Conservation (phyloP, 495 filamentous ascomycete genomes). For the Podospora anserina region DNA sequence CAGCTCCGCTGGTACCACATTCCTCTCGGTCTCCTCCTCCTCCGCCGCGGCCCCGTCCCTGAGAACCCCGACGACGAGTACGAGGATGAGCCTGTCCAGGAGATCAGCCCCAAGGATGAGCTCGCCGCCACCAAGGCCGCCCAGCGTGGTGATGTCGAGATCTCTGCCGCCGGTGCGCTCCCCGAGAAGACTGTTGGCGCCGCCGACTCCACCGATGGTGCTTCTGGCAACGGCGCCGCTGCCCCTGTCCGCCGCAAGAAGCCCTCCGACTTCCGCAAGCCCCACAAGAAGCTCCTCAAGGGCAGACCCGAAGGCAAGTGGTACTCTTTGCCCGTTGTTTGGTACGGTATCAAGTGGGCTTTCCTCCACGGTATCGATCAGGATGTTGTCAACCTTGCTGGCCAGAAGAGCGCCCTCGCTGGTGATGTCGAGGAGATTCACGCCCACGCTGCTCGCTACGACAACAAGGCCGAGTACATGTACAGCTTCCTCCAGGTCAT, state of each 20-base stretch:
- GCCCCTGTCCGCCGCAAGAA: constrained; percentile 7
- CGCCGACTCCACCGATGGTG: constrained; percentile 13
- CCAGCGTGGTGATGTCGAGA: constrained; percentile 21
- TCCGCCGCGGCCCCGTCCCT: constrained; percentile 49
- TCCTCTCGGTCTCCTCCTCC: constrained; percentile 54
- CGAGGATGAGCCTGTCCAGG: constrained; percentile 54
- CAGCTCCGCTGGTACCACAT: constrained; percentile 58
- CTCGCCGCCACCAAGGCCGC: constrained; percentile 38
- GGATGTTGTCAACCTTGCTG: constrained; percentile 53
- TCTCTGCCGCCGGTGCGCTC: background rate
- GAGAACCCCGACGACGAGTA: constrained; percentile 41
- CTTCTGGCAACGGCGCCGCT: constrained; percentile 5
- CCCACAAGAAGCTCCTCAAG: constrained; percentile 31
- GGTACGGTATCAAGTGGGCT: constrained; percentile 44
- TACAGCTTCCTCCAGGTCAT: constrained; percentile 73
- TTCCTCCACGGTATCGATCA: constrained; percentile 59
- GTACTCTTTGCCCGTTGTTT: constrained; percentile 41
- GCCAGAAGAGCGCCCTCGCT: constrained; percentile 25
- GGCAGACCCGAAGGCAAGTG: constrained; percentile 37
- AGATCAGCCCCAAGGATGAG: constrained; percentile 46
- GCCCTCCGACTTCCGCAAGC: constrained; percentile 1
- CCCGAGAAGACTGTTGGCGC: constrained; percentile 18
- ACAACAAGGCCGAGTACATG: constrained; percentile 72
- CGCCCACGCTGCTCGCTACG: constrained; percentile 63
- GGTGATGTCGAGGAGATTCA: constrained; percentile 56